Evolutionary conservation across 805 yeast genomes (phyloP), one percentile per base, ranked within the genome.

Genomic region (Cyberlindnera mycetangii): DNA sequence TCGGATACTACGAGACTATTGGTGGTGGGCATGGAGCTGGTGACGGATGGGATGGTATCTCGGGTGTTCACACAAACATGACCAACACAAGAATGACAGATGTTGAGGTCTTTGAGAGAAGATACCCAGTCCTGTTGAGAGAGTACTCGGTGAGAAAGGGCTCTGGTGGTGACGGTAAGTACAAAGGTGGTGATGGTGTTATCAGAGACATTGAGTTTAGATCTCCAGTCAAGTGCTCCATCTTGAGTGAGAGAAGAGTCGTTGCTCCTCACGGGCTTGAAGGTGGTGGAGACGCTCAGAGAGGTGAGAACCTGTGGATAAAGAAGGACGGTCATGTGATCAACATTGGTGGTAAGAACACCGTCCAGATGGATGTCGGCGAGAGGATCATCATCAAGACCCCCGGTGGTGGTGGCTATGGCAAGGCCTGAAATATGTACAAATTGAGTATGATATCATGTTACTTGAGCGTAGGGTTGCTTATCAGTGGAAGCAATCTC

Each of bases 11-110:
- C 62, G 97, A 89, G 61, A 90, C 97, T 0, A 89, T 90, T 48
- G 93, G 96, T 47, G 97, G 97, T 48, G 97, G 97, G 1, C 85
- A 89, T 35, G 97, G 97, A 39, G 97, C 97, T 2, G 89, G 92
- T 1, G 77, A 84, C 1, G 80, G 81, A 2, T 89, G 95, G 90
- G 67, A 84, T 54, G 97, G 97, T 36, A 84, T 83, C 41, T 76
- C 83, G 48, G 96, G 88, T n/a, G 95, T 89, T 3, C 97, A 89
- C 58, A 86, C 95, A 6, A 93, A 89, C 62, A 89, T 92, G 83
- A 90, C 97, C 21, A 89, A 89, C 65, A 89, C 97, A 2, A 74
- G 96, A 58, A 87, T 89, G 65, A 89, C 97, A 0, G 97, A 89
- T 61, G 83, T 89, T 6, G 97, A 89, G 64, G 75, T 89, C 11